Evolutionary conservation across 129 eudicot genomes (phyloP), one percentile per base, ranked within the genome.

Genomic region (Solidago caesia): DNA sequence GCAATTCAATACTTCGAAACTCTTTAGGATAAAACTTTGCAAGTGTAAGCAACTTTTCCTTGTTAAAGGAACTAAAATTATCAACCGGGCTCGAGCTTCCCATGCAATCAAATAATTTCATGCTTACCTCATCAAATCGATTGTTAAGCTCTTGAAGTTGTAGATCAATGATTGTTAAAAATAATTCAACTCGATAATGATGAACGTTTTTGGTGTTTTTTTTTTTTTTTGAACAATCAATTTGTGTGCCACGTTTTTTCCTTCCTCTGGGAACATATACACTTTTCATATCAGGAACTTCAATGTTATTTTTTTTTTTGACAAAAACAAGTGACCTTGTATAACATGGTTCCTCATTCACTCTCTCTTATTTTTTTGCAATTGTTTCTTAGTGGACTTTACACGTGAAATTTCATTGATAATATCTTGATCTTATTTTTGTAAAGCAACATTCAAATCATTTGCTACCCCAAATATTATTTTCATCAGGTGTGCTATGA

Each of bases 221-320:
- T n/a, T n/a, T n/a, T n/a, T n/a, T n/a, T n/a, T n/a, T n/a, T n/a
- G n/a, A n/a, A 12, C 25, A 1, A n/a, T 70, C 29, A 4, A n/a
- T n/a, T n/a, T n/a, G n/a, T n/a, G n/a, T n/a, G 11, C 41, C 45
- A 4, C n/a, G 49, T 0, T 7, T 51, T 27, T 6, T 57, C 60
- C 83, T 84, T 86, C 87, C 85, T 7, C 25, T 26, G 14, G 13
- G 13, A 43, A 8, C 59, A 48, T 68, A 68, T 8, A 33, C 4
- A 39, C 21, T 43, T 46, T 68, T 43, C 72, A 68, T 68, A 29
- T 2, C 39, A 29, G 39, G 39, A 29, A 29, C 39, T 29, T 29
- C 39, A 29, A 29, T 29, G 39, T 29, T 2, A 29, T 29, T 29
- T 29, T 29, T 29, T 29, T 29, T 29, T n/a, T n/a, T n/a, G n/a